Conservation (phyloP, 345 rosid genomes). For the Citrus australasica region DNA sequence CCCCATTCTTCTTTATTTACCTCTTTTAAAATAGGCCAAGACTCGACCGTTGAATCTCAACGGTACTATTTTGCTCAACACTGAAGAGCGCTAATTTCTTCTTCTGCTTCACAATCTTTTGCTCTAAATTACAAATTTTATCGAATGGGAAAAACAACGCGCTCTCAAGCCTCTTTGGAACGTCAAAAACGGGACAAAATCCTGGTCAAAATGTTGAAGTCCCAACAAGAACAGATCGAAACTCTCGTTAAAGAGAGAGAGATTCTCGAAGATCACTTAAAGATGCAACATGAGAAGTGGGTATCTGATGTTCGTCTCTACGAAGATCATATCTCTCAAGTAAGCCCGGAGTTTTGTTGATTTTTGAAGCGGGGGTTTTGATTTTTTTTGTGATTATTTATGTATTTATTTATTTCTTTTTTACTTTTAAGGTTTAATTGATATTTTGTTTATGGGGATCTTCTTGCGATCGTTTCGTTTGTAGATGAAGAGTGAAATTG, state of each 20-base stretch:
- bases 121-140: neutral
- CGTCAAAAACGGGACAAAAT: conserved; percentile 58
- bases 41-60: conserved; percentile 22
- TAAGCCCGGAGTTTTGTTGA: neutral
- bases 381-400: neutral
- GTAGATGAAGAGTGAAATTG: conserved; percentile 42
- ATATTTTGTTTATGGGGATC: neutral
- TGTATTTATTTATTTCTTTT: neutral
- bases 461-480: neutral
- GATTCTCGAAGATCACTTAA: conserved; percentile 50
- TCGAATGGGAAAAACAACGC: conserved; percentile 25
- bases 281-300: conserved; percentile 41
- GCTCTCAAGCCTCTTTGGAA: conserved; percentile 30
- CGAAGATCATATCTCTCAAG: conserved; percentile 53
- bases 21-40: conserved; percentile 17
- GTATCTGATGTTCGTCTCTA: conserved; percentile 41
- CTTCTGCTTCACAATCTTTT: conserved; percentile 12
- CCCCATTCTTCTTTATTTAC: neutral
- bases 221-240: conserved; percentile 65
- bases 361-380: conserved; percentile 31
- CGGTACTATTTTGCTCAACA: conserved; percentile 18
- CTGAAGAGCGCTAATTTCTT: neutral
- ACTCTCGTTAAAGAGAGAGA: conserved; percentile 56
- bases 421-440: conserved; percentile 9
- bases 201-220: conserved; percentile 44